Percentiles rank a stretch among this genome's conserved stretches.
phyloP scores from a whole-genome alignment of 2,329 filamentous ascomycete genomes.

The Fusarium hostae region DNA sequence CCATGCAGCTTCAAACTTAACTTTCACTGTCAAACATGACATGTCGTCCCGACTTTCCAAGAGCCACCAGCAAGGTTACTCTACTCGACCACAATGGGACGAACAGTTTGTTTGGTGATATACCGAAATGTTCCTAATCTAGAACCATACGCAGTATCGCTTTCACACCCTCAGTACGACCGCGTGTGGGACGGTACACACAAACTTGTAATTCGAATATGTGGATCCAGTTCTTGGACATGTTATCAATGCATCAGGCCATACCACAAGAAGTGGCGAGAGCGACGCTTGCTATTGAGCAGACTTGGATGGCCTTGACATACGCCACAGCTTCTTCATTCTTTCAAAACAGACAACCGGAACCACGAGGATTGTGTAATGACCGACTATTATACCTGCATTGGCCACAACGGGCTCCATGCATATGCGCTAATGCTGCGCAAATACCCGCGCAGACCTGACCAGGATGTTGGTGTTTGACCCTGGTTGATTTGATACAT shows the following conservation, averaged over 20 bases:
- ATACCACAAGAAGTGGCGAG: slow-evolving; percentile 11
- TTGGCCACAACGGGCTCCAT: slow-evolving; percentile 11
- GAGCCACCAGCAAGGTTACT: not conserved
- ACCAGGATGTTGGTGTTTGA: slow-evolving; percentile 14
- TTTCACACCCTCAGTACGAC: slow-evolving; percentile 4
- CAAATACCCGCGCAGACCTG: slow-evolving; percentile 7
- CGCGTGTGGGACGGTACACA: slow-evolving; percentile 6
- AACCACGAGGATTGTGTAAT: not conserved
- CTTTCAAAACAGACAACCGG: not conserved
- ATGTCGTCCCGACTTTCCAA: not conserved
- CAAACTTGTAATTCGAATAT: not conserved
- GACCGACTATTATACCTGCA: slow-evolving; percentile 17
- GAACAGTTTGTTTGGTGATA: not conserved
- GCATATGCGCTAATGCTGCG: slow-evolving; percentile 8
- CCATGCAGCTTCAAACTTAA: slow-evolving; percentile 9
- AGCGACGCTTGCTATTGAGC: slow-evolving; percentile 20
- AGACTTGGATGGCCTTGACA: slow-evolving; percentile 5
- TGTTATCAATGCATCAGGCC: slow-evolving; percentile 7
- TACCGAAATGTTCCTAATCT: not conserved
- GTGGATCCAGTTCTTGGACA: slow-evolving; percentile 6
- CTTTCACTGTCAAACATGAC: slow-evolving; percentile 1
- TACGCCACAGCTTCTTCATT: slow-evolving; percentile 5
- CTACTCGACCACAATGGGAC: not conserved
- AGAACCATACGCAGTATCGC: not conserved
- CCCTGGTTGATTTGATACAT: slow-evolving; percentile 18